These are phyloP conservation scores for Xylariaceae sp. DNA, from an alignment of 2,329 filamentous ascomycete species.

Conservation along the genomic window DNA sequence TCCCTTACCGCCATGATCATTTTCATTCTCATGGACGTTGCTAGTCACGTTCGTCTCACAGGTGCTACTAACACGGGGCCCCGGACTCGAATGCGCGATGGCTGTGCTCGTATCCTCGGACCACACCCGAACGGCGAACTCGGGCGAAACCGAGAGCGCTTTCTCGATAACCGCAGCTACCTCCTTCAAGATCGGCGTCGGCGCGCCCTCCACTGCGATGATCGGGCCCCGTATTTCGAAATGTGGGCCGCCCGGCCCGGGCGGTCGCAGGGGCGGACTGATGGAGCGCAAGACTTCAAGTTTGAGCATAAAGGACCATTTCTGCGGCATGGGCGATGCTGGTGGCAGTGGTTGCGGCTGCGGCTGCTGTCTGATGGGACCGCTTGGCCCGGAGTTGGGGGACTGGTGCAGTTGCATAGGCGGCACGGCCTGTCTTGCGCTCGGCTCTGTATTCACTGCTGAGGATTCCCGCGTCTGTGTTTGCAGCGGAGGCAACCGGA, in stretches of 20 bases:
- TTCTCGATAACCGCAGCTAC: conserved; percentile 63
- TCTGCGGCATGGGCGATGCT: conserved; percentile 16
- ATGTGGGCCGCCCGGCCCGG: conserved; percentile 31
- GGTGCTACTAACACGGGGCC: conserved; percentile 8
- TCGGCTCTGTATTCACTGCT: conserved; percentile 20
- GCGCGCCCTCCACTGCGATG: conserved; percentile 76
- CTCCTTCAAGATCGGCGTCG: conserved; percentile 45
- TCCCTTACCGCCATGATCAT: conserved; percentile 1
- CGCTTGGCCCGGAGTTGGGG: conserved; percentile 16
- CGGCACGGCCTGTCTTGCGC: conserved; percentile 12
- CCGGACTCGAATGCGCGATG: conserved; percentile 21
- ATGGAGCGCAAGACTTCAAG: conserved; percentile 73
- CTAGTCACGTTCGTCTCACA: background rate
- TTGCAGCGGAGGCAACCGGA: conserved; percentile 52
- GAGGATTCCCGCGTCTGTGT: conserved; percentile 37
- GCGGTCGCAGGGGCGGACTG: conserved; percentile 58
- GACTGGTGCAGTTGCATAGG: conserved; percentile 9
- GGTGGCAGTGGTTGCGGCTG: conserved; percentile 6
- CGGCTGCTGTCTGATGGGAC: conserved; percentile 12
- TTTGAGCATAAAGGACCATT: conserved; percentile 69
- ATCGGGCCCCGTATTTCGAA: conserved; percentile 65
- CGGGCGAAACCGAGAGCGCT: conserved; percentile 49
- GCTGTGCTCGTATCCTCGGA: conserved; percentile 31
- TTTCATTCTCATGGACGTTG: background rate
- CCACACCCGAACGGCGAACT: conserved; percentile 48